Base-by-base conservation (phyloP, 2,329 filamentous ascomycete species). In the Aspergillus sp. region DNA sequence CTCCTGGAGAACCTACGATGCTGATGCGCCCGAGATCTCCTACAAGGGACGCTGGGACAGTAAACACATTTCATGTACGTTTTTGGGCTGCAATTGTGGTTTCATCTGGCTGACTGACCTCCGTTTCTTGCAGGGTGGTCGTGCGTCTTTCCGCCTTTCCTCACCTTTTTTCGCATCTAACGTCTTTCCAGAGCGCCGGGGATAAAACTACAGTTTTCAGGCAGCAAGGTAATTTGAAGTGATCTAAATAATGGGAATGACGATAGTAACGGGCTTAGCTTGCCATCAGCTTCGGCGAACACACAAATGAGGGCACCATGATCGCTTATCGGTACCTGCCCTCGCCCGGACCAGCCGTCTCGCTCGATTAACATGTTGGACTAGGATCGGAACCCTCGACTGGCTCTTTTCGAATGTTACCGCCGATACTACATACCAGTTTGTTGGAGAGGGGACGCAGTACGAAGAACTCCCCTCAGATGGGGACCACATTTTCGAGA, bases 21-120 rank as follows among this genome's bases (percentile, higher is more conserved):
- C 83, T 4, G 76, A 81, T 65, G 77, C 81, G 2, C 68, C 76
- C 1, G 82, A 86, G 64, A 74, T 87, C 9, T 81, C 82, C 0
- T 87, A 86, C 74, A 85, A 86, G 65, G 85, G 84, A 5, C 75
- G 83, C 57, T 87, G 84, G 84, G 84, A 87, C 66, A 83, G 79
- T 34, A 79, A 83, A 62, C 77, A 83, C 61, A 78, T 85, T 48
- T 86, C 82, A 2, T 87, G 75, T 75, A 70, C 51, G 69, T 30
- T 44, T 11, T 12, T 26, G 9, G 26, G 30, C 48, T 11, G 15
- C 36, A 22, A 52, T 48, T 43, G 15, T 48, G n/a, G 32, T 48
- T 56, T 36, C 34, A 36, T 54, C 30, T 45, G 13, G 44, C 20
- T 48, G 9, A 20, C 44, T 48, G 44, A 47, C 30, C 18, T 36